Percentiles rank a stretch among this genome's conserved stretches.
Evolutionary conservation across 441 rosid genomes (phyloP).

Genomic region (Adansonia madagascariensis): DNA sequence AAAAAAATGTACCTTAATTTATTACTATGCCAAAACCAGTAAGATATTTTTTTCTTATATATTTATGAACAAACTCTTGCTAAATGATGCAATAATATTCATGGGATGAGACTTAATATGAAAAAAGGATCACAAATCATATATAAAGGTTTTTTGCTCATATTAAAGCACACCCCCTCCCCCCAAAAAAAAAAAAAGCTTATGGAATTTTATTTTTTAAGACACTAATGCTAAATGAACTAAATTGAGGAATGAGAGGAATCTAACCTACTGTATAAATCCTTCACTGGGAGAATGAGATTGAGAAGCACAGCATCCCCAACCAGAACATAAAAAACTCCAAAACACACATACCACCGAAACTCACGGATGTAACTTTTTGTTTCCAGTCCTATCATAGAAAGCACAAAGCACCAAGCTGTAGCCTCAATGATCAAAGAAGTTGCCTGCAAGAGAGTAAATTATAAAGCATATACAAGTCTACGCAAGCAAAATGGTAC

Average conservation of each 20-base stretch:
- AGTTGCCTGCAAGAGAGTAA: constrained; percentile 52
- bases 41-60: background rate
- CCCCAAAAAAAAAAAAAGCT: background rate
- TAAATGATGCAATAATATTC: background rate
- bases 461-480: constrained; percentile 15
- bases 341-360: constrained; percentile 91
- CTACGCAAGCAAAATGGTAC: background rate
- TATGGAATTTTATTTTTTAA: background rate
- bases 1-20: background rate
- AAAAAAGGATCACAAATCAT: constrained; percentile 2
- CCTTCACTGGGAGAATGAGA: constrained; percentile 60
- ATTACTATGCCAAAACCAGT: background rate
- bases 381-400: constrained; percentile 78
- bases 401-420: constrained; percentile 85
- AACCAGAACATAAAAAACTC: constrained; percentile 73
- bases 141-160: background rate
- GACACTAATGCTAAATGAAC: background rate
- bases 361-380: constrained; percentile 74
- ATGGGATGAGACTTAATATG: background rate
- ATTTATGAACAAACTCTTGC: background rate
- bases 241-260: constrained; percentile 5
- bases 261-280: constrained; percentile 60
- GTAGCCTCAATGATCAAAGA: constrained; percentile 66
- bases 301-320: constrained; percentile 86
- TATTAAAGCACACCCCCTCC: background rate